Percentiles rank a stretch among this genome's conserved stretches.
These are phyloP conservation scores for Eucalyptus pauciflora DNA, from an alignment of 345 rosid genomes.

Conservation along the genomic window DNA sequence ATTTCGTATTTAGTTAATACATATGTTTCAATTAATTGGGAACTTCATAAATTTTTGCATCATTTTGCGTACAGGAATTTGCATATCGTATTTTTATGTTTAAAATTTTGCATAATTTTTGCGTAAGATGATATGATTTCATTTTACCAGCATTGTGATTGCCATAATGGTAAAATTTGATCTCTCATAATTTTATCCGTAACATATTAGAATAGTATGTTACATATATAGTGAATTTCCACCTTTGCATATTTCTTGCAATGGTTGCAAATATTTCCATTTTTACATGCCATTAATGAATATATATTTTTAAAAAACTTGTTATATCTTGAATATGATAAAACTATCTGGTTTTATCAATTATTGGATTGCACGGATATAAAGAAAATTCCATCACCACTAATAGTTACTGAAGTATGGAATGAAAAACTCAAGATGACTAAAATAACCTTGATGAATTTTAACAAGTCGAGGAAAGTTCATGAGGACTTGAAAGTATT, in stretches of 20 bases:
- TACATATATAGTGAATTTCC: not conserved
- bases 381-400: not conserved
- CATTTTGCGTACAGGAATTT: not conserved
- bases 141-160: not conserved
- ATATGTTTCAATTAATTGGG: too few relatives aligned
- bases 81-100: not conserved
- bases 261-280: not conserved
- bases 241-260: not conserved
- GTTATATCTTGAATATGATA: not conserved
- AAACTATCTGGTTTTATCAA: not conserved
- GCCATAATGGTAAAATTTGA: not conserved
- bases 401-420: too few relatives aligned
- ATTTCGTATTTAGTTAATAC: too few relatives aligned
- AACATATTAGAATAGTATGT: not conserved
- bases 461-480: not conserved
- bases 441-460: not conserved
- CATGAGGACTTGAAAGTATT: not conserved
- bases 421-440: not conserved
- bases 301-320: too few relatives aligned
- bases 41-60: not conserved
- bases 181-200: not conserved
- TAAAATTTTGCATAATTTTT: too few relatives aligned
- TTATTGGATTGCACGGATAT: not conserved
- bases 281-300: not conserved
- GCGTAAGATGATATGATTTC: not conserved